Base-by-base conservation (phyloP, 2,329 filamentous ascomycete species). In the Fusarium euwallaceae region DNA sequence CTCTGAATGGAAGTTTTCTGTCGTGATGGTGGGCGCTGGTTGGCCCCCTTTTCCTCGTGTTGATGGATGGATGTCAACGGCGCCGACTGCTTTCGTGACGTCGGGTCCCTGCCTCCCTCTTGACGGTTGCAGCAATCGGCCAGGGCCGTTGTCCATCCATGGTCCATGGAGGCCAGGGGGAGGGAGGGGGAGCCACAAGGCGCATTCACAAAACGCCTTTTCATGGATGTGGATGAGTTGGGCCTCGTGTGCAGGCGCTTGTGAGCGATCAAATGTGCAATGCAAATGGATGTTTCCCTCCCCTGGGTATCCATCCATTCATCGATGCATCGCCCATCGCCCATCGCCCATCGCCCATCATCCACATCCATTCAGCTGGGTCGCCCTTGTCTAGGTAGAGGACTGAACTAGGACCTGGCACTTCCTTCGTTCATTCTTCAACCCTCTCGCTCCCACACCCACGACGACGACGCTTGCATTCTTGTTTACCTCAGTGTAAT, bases 21-120 rank as follows among this genome's bases (percentile, higher is more conserved):
- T 17, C 24, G 39, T 65, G 43, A 34, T 29, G 22, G 16, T 60
- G 22, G 20, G 56, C n/a, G 17, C 34, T 75, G 72, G 74, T 75
- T 74, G 72, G 72, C 37, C 72, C 72, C 72, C 72, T 70, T 75
- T 74, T 63, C n/a, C 20, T 72, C 62, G 17, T 56, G 71, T 27
- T 32, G 64, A 56, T 53, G 22, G 64, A 56, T 53, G 22, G 37
- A 74, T 56, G 58, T 72, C 73, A 51, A 69, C 65, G 67, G 64
- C 61, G 51, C 59, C 64, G 68, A 63, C 71, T 69, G 69, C 16
- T 67, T 72, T 75, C 51, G 51, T 63, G 59, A 66, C 66, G 72
- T 74, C 43, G 60, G 56, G 41, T 24, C 53, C 65, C 39, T 67
- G 41, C 32, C 32, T 29, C 29, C 29, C 29, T 32, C 29, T 32